Conservation (phyloP, 2,329 filamentous ascomycete species). For the Alternaria postmessia region DNA sequence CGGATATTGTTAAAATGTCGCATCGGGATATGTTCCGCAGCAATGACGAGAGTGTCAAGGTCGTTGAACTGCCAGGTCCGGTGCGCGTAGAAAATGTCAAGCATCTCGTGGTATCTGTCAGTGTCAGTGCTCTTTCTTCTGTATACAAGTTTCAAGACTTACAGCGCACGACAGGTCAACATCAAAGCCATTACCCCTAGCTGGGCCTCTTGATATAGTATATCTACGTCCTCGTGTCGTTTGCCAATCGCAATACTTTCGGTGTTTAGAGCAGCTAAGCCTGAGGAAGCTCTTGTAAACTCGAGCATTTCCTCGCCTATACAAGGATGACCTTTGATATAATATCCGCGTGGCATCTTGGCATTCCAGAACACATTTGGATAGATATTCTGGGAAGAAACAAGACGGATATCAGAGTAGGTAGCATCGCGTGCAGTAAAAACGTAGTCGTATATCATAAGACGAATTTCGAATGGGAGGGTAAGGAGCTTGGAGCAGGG, state of each 20-base stretch:
- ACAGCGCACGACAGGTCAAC: conserved; percentile 4
- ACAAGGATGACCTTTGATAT: not conserved
- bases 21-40: not conserved
- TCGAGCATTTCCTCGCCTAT: not conserved
- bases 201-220: not conserved
- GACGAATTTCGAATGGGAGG: conserved; percentile 8
- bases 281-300: not conserved
- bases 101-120: conserved; percentile 1
- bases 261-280: not conserved
- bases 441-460: conserved; percentile 4
- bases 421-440: not conserved
- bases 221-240: not conserved
- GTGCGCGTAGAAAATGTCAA: not conserved
- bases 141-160: not conserved
- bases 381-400: not conserved
- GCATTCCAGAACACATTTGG: not conserved
- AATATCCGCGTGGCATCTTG: not conserved
- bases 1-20: conserved; percentile 1
- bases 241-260: not conserved
- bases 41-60: conserved; percentile 1
- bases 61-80: conserved; percentile 1
- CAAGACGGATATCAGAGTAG: conserved; percentile 1
- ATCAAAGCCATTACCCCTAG: conserved; percentile 3
- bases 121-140: not conserved
- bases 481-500: conserved; percentile 7